Conservation (phyloP, 805 yeast genomes). For the Debaryomyces hansenii region DNA sequence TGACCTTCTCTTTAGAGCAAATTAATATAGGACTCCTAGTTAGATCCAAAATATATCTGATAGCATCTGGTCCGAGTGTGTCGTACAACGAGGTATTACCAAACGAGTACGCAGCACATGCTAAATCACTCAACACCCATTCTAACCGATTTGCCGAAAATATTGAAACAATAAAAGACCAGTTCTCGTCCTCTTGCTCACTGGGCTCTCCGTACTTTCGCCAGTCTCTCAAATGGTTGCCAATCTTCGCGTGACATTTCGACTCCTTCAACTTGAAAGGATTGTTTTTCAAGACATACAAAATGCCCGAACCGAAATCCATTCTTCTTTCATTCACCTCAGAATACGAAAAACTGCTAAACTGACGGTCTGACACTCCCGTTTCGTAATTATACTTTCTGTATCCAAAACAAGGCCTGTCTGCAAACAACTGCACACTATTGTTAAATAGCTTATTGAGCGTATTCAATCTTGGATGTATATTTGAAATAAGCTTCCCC, state of each 20-base stretch:
- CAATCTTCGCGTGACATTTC: slow-evolving; percentile 14
- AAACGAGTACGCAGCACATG: slow-evolving; percentile 31
- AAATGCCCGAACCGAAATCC: slow-evolving; percentile 40
- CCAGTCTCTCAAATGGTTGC: slow-evolving; percentile 16
- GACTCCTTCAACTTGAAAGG: slow-evolving; percentile 15
- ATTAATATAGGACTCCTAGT: slow-evolving; percentile 48
- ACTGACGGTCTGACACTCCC: slow-evolving; percentile 6
- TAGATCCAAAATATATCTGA: slow-evolving; percentile 32
- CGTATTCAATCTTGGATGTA: slow-evolving; percentile 23
- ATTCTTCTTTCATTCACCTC: slow-evolving; percentile 30
- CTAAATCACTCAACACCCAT: slow-evolving; percentile 38
- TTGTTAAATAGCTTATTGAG: slow-evolving; percentile 18
- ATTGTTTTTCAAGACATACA: slow-evolving; percentile 22
- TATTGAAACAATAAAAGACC: slow-evolving; percentile 32
- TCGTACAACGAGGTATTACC: slow-evolving; percentile 42
- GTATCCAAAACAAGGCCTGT: slow-evolving; percentile 22
- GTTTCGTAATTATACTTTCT: slow-evolving; percentile 19
- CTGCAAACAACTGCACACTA: slow-evolving; percentile 15
- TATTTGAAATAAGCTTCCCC: slow-evolving; percentile 8
- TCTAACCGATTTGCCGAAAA: slow-evolving; percentile 35
- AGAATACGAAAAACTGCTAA: slow-evolving; percentile 18
- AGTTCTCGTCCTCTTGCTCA: background rate
- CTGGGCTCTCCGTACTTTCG: slow-evolving; percentile 9
- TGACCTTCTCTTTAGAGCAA: slow-evolving; percentile 52
- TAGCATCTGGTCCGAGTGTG: slow-evolving; percentile 37